Evolutionary conservation across 495 filamentous ascomycete species (phyloP), one percentile per base, ranked within the genome.

Genomic region (Chaetomium tenue): DNA sequence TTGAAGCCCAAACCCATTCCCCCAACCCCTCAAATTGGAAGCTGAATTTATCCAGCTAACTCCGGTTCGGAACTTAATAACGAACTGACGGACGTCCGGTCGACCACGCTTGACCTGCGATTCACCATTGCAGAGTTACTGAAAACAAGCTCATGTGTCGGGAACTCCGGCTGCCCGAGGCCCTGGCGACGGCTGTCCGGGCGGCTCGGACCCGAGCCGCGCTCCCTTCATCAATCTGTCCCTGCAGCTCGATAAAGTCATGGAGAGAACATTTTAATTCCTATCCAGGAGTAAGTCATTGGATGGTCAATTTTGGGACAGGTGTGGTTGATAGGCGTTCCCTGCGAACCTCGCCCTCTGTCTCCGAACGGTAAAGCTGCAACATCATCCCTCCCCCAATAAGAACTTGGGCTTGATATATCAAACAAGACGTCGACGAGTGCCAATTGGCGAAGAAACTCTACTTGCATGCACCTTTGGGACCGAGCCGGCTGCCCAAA

Each of bases 31-130:
- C 58, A 68, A 56, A 70, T 67, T 70, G 56, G 48, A 37, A 56
- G 26, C 39, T 66, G 63, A 63, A 67, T 72, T 70, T 69, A 72
- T 70, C 70, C 71, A 70, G 66, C 61, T 46, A 62, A 56, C 55
- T 60, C 70, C 69, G 67, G 62, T 61, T 39, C 58, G 52, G 53
- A 22, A 54, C 3, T 68, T 67, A 64, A 74, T 68, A 68, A 64
- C 63, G 56, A 44, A 61, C 28, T 57, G 39, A 70, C 71, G 70
- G 70, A 72, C 62, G 66, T 70, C 70, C 68, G 68, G 47, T 60
- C 46, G 28, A 23, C 56, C 55, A 63, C 56, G 18, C 40, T 59
- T 30, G 13, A 66, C 58, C 52, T 63, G 60, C 46, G 46, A 54
- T 22, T 30, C 60, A 52, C 44, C 40, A 53, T 39, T 4, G 12